Base-by-base conservation (phyloP, 2,329 filamentous ascomycete genomes). In the Hypocreales sp. region DNA sequence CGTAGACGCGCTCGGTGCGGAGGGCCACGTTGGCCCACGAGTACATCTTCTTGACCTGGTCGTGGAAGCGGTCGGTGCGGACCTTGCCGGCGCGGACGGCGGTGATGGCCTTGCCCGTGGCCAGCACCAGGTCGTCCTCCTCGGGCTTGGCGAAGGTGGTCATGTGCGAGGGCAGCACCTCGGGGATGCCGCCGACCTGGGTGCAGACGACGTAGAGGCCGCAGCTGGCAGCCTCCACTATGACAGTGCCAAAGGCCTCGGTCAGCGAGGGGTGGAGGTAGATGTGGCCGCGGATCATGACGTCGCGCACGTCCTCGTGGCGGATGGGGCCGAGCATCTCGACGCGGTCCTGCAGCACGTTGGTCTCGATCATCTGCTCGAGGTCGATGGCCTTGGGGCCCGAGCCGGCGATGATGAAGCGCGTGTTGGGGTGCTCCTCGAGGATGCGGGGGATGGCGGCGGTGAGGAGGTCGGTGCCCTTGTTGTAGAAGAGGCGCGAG, bases 31-130 rank as follows among this genome's bases (percentile, higher is more conserved):
- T 87, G 16, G 81, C 81, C 90, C 90, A 98, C 2, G 83, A 92
- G 56, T 98, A 98, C 90, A 95, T 95, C 59, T 80, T 81, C 52
- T 87, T 84, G 35, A 98, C 90, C 51, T 95, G 81, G 39, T 93
- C 87, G 48, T 98, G 90, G 46, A 98, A 98, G 22, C 78, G 72
- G 48, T 95, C 87, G 1, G 90, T 92, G 35, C 83, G 75, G 16
- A 98, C 79, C 41, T 78, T 82, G 40, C 86, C 87, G 5, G 78
- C 79, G 24, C 87, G 75, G 30, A 98, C 64, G 17, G 81, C 78
- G 0, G 75, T 78, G 35, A 98, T 95, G 12, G 92, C 90, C 38
- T 77, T 78, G 12, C 82, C 80, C 0, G 92, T 94, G 4, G 87
- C 90, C 22, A 73, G 65, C 1, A 98, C 87, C 8, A 98, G 61